phyloP scores from a whole-genome alignment of 148 eudicot genomes.

The Rhododendron kiyosumense region DNA sequence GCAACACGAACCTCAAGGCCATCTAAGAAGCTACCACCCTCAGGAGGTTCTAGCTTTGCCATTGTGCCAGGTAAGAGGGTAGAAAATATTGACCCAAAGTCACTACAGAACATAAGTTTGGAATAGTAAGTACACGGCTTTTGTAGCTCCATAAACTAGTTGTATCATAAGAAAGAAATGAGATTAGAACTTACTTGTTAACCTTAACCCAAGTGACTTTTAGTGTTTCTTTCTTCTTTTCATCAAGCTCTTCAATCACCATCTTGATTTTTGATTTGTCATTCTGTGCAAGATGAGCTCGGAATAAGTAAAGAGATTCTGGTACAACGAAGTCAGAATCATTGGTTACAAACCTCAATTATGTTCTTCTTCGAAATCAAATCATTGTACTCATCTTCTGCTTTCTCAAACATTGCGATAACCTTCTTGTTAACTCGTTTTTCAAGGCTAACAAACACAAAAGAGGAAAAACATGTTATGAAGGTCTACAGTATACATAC shows the following conservation, averaged over 20 bases:
- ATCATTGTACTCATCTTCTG: slow-evolving; percentile 92
- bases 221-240: slow-evolving; percentile 93
- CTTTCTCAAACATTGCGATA: slow-evolving; percentile 96
- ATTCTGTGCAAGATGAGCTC: slow-evolving; percentile 38
- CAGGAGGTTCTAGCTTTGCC: slow-evolving; percentile 96
- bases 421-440: slow-evolving; percentile 97
- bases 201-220: slow-evolving; percentile 97
- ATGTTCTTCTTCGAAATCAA: slow-evolving; percentile 86
- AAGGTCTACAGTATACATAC: neutral
- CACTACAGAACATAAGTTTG: slow-evolving; percentile 41
- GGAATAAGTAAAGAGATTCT: neutral
- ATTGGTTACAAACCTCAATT: slow-evolving; percentile 63
- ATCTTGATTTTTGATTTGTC: slow-evolving; percentile 93
- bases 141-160: neutral
- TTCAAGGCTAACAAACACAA: slow-evolving; percentile 60
- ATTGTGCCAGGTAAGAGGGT: slow-evolving; percentile 94
- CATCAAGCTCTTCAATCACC: slow-evolving; percentile 97
- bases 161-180: slow-evolving; percentile 7
- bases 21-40: slow-evolving; percentile 88
- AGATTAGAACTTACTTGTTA: slow-evolving; percentile 45
- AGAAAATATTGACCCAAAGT: slow-evolving; percentile 95
- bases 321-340: neutral
- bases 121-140: neutral
- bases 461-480: neutral
- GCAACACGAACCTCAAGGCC: slow-evolving; percentile 99